Evolutionary conservation across 2,329 filamentous ascomycete species (phyloP).

Genomic region (Nigrospora oryzae): DNA sequence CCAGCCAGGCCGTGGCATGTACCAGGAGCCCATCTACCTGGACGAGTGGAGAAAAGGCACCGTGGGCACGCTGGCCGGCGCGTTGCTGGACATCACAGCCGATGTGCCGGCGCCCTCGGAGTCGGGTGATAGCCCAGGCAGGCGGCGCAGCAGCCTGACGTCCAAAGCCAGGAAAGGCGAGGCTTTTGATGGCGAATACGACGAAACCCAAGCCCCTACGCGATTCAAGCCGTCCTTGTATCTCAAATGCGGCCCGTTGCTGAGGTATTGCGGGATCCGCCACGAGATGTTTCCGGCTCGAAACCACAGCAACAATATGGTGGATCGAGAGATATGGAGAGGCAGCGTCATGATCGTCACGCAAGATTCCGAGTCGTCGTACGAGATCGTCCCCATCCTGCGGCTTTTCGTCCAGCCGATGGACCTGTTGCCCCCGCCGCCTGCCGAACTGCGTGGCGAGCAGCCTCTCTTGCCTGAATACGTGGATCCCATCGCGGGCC

Average conservation of each 20-base stretch:
- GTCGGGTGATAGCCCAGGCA: slow-evolving; percentile 27
- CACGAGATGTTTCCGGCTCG: slow-evolving; percentile 43
- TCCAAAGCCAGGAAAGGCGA: slow-evolving; percentile 47
- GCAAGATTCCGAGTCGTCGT: slow-evolving; percentile 72
- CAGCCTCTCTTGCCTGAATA: slow-evolving; percentile 67
- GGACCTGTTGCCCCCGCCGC: slow-evolving; percentile 71
- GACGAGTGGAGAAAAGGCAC: slow-evolving; percentile 67
- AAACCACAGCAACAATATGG: slow-evolving; percentile 23
- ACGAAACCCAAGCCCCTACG: slow-evolving; percentile 54
- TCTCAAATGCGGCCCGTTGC: slow-evolving; percentile 80
- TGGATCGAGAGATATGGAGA: slow-evolving; percentile 76
- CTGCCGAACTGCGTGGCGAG: slow-evolving; percentile 56
- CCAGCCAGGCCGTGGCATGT: slow-evolving; percentile 44
- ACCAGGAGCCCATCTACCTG: slow-evolving; percentile 51
- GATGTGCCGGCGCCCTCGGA: slow-evolving; percentile 18
- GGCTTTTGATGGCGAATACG: slow-evolving; percentile 59
- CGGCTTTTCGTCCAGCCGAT: slow-evolving; percentile 82
- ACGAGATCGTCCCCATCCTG: slow-evolving; percentile 69
- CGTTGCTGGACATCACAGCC: slow-evolving; percentile 49
- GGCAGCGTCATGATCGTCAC: slow-evolving; percentile 96
- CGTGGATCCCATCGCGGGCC: slow-evolving; percentile 80
- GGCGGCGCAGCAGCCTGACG: slow-evolving; percentile 35
- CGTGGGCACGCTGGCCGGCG: slow-evolving; percentile 49
- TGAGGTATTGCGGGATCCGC: slow-evolving; percentile 82
- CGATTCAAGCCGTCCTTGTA: slow-evolving; percentile 77